phyloP scores from a whole-genome alignment of 1,284 basidiomycete species.

The Melampsora abietis-canadensis region DNA sequence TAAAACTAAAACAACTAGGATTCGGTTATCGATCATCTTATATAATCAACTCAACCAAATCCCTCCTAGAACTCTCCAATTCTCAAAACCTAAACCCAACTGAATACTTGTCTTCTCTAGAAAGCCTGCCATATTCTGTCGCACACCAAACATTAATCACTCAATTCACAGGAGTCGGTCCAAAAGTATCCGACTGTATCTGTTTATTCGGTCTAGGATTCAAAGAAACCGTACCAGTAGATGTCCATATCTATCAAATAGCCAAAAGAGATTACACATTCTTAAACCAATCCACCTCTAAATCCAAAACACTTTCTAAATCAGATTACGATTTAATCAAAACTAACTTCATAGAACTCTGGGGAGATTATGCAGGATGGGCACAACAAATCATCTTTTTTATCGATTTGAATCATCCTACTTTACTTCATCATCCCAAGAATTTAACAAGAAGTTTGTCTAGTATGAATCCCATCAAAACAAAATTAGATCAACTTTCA shows the following conservation, averaged over 20 bases:
- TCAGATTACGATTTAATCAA: conserved; percentile 23
- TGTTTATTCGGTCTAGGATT: conserved; percentile 78
- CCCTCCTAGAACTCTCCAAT: no score
- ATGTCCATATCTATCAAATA: conserved; percentile 37
- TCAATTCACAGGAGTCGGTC: conserved; percentile 81
- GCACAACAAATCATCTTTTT: conserved; percentile 71
- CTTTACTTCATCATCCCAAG: neutral
- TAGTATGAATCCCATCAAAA: no score
- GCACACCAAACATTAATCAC: conserved; percentile 65
- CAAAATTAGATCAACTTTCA: no score
- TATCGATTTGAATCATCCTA: conserved; percentile 49
- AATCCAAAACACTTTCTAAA: neutral
- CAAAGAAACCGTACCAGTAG: conserved; percentile 27
- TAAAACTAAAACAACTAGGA: conserved; percentile 73
- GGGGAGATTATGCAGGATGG: conserved; percentile 74
- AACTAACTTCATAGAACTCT: neutral
- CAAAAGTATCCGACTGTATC: conserved; percentile 94
- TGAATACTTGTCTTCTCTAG: conserved; percentile 58
- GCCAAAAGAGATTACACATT: conserved; percentile 32
- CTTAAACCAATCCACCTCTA: neutral
- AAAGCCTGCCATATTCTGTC: conserved; percentile 61
- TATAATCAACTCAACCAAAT: conserved; percentile 65
- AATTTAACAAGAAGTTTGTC: neutral
- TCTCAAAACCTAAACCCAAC: conserved; percentile 47
- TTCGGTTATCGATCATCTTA: conserved; percentile 95